A percentile compares a stretch with the other conserved stretches of the same genome.
Evolutionary conservation across 2,329 filamentous ascomycete species (phyloP).

Genomic region (Xylariales sp.): DNA sequence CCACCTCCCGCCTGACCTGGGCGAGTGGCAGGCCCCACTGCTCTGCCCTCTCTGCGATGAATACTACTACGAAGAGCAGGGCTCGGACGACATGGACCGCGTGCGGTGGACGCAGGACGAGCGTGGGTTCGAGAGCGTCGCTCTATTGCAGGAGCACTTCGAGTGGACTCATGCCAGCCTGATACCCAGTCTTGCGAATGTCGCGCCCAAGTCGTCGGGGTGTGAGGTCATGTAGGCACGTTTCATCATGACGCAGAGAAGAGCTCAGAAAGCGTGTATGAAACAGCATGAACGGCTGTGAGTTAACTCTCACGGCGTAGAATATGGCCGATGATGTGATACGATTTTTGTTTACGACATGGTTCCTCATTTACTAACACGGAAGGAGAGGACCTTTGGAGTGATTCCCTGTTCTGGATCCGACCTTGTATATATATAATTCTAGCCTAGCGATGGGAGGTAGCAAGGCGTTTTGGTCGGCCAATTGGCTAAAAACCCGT

Average conservation of each 20-base stretch:
- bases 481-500: slow-evolving; percentile 13
- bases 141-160: slow-evolving; percentile 64
- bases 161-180: slow-evolving; percentile 64
- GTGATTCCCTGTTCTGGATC: neutral
- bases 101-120: slow-evolving; percentile 61
- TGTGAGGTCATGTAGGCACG: slow-evolving; percentile 60
- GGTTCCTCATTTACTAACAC: slow-evolving; percentile 5
- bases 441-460: slow-evolving; percentile 27
- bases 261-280: neutral
- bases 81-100: slow-evolving; percentile 64
- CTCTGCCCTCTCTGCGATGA: slow-evolving; percentile 69
- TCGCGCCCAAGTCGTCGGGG: slow-evolving; percentile 51
- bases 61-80: slow-evolving; percentile 60
- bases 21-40: slow-evolving; percentile 64
- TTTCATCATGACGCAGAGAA: neutral
- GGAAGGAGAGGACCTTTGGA: slow-evolving; percentile 8
- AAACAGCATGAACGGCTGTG: neutral
- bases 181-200: slow-evolving; percentile 44
- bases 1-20: slow-evolving; percentile 62
- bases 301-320: neutral
- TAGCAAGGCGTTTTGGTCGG: slow-evolving; percentile 37
- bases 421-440: slow-evolving; percentile 23
- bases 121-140: slow-evolving; percentile 60
- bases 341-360: slow-evolving; percentile 27
- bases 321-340: slow-evolving; percentile 23